Conservation (phyloP, 495 filamentous ascomycete genomes). For the Mytilinidion resinicola region DNA sequence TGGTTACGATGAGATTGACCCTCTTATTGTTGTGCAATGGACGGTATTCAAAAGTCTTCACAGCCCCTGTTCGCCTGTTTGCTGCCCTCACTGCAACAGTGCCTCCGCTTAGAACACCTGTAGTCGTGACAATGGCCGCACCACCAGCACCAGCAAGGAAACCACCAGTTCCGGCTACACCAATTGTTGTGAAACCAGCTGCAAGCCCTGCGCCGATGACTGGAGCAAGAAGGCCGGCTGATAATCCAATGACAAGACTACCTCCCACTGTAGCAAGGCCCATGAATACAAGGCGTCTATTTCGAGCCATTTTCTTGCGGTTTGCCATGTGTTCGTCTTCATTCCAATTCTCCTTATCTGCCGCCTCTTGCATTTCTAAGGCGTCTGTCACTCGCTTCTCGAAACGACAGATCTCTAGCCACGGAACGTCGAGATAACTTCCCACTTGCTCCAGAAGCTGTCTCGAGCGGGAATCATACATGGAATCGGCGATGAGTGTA, state of each 20-base stretch:
- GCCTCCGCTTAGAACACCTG: constrained; percentile 78
- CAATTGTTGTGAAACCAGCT: constrained; percentile 91
- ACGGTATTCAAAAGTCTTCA: constrained; percentile 93
- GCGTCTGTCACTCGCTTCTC: constrained; percentile 97
- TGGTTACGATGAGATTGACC: constrained; percentile 90
- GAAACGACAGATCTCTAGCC: constrained; percentile 92
- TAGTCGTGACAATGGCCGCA: constrained; percentile 87
- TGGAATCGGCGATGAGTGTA: constrained; percentile 85
- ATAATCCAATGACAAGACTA: constrained; percentile 90
- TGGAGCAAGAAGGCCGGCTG: constrained; percentile 84
- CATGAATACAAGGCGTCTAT: constrained; percentile 86
- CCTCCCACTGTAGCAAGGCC: constrained; percentile 94
- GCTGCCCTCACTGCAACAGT: constrained; percentile 82
- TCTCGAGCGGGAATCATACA: constrained; percentile 87
- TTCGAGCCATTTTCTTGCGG: constrained; percentile 71
- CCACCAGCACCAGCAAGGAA: constrained; percentile 91
- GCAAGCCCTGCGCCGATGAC: constrained; percentile 93
- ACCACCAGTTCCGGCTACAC: constrained; percentile 77
- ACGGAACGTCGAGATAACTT: constrained; percentile 68
- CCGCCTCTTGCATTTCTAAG: constrained; percentile 90
- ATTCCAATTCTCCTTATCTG: constrained; percentile 94
- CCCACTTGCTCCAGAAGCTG: constrained; percentile 79
- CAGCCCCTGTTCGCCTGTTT: constrained; percentile 76
- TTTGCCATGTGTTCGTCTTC: constrained; percentile 91
- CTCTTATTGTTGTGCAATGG: constrained; percentile 96